Percentiles rank a stretch among this genome's conserved stretches.
Conservation (phyloP, 805 yeast genomes). For the Maudiozyma bulderi region DNA sequence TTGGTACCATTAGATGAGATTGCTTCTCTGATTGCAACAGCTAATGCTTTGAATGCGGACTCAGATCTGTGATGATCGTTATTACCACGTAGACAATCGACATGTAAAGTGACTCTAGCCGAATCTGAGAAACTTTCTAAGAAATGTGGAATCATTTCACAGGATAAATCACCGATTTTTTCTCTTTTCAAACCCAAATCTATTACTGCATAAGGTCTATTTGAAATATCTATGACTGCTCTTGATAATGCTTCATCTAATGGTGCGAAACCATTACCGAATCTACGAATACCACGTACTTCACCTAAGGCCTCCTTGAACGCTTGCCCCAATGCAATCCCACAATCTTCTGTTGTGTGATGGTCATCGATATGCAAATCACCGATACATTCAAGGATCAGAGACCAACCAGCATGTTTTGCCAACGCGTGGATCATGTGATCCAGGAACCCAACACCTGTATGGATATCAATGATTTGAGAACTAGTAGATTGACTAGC, state of each 20-base stretch:
- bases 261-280: constrained; percentile 91
- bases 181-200: constrained; percentile 88
- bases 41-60: constrained; percentile 92
- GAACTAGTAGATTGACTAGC: constrained; percentile 62
- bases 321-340: constrained; percentile 82
- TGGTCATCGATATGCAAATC: constrained; percentile 96
- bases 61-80: constrained; percentile 97
- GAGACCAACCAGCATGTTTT: constrained; percentile 94
- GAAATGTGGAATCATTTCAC: constrained; percentile 98
- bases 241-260: constrained; percentile 91
- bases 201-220: constrained; percentile 84
- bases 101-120: constrained; percentile 85
- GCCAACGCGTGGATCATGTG: constrained; percentile 97
- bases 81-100: constrained; percentile 85
- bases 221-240: constrained; percentile 92
- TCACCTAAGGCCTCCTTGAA: constrained; percentile 85
- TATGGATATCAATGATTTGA: constrained; percentile 70
- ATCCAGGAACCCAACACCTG: constrained; percentile 92
- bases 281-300: constrained; percentile 82
- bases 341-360: constrained; percentile 93
- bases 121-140: constrained; percentile 88
- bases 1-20: constrained; percentile 71
- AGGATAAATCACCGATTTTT: constrained; percentile 80
- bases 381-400: constrained; percentile 82
- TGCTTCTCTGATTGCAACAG: constrained; percentile 85